Conservation (phyloP, 192 early-diverging fungal species). For the Podila horticola region DNA sequence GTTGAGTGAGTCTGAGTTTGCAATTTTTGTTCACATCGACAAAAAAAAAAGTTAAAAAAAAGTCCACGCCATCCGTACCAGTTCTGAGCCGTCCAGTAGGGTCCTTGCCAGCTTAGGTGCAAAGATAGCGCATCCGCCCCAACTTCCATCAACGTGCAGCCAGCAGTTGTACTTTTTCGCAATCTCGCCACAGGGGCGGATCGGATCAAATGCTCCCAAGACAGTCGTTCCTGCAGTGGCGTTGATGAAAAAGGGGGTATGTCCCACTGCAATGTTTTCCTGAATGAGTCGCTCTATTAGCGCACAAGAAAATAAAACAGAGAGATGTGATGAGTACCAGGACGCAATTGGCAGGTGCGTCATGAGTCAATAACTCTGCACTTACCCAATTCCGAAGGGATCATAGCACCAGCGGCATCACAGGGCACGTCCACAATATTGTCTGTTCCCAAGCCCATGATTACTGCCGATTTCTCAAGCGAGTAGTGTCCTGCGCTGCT, state of each 20-base stretch:
- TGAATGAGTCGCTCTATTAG: constrained; percentile 57
- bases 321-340: not conserved
- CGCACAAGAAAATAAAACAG: not conserved
- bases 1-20: not conserved
- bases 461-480: constrained; percentile 76
- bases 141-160: constrained; percentile 85
- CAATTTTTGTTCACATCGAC: not conserved
- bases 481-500: constrained; percentile 80
- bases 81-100: constrained; percentile 59
- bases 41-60: constrained; percentile 13
- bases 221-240: constrained; percentile 89
- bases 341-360: not conserved
- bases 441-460: constrained; percentile 76
- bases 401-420: constrained; percentile 71
- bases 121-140: constrained; percentile 78
- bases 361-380: not conserved
- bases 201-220: constrained; percentile 82
- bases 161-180: constrained; percentile 72
- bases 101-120: constrained; percentile 56
- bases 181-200: constrained; percentile 64
- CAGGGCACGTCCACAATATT: constrained; percentile 73
- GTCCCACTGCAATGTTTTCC: constrained; percentile 50
- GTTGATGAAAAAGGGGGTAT: constrained; percentile 83
- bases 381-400: constrained; percentile 60
- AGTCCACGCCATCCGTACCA: constrained; percentile 36